Percentiles rank a stretch among this genome's conserved stretches.
Conservation (phyloP, 306 rosid genomes). For the Dalbergia cochinchinensis region DNA sequence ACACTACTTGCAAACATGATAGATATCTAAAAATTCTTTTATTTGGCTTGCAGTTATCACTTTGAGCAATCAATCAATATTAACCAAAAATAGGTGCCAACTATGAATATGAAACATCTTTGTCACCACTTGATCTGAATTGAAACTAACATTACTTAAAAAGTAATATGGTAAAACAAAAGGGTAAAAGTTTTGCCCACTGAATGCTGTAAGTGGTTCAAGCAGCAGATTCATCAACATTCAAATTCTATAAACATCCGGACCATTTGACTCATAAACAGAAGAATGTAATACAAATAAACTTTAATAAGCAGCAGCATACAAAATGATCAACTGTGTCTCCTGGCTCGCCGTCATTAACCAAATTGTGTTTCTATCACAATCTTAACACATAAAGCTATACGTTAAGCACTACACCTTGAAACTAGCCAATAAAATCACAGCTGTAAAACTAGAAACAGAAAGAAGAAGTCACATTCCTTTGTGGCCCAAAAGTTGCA, state of each 20-base stretch:
- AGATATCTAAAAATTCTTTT: not conserved
- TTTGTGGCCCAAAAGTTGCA: not conserved
- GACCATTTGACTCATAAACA: not conserved
- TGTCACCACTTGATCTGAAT: slow-evolving; percentile 14
- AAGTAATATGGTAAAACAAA: slow-evolving; percentile 1
- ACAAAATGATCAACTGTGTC: slow-evolving; percentile 33
- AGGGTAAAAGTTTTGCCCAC: not conserved
- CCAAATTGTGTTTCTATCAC: not conserved
- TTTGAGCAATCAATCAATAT: slow-evolving; percentile 33
- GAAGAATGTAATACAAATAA: not conserved
- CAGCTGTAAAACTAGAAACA: not conserved
- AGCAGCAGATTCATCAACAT: slow-evolving; percentile 29
- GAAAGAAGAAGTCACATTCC: slow-evolving; percentile 1
- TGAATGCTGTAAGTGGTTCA: slow-evolving; percentile 24
- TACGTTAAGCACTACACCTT: not conserved
- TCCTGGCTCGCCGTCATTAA: not conserved
- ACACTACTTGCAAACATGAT: slow-evolving; percentile 5
- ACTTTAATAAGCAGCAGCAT: not conserved
- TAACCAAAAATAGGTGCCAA: slow-evolving; percentile 1
- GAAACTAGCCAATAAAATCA: slow-evolving; percentile 36
- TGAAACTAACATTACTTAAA: slow-evolving; percentile 11
- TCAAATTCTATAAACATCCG: slow-evolving; percentile 1
- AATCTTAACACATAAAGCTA: not conserved
- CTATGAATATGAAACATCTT: slow-evolving; percentile 12
- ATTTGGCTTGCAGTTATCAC: slow-evolving; percentile 9